Percentiles rank a stretch among this genome's conserved stretches.
These are phyloP conservation scores for Karstenula rhodostoma DNA, from an alignment of 2,329 filamentous ascomycete species.

Conservation along the genomic window DNA sequence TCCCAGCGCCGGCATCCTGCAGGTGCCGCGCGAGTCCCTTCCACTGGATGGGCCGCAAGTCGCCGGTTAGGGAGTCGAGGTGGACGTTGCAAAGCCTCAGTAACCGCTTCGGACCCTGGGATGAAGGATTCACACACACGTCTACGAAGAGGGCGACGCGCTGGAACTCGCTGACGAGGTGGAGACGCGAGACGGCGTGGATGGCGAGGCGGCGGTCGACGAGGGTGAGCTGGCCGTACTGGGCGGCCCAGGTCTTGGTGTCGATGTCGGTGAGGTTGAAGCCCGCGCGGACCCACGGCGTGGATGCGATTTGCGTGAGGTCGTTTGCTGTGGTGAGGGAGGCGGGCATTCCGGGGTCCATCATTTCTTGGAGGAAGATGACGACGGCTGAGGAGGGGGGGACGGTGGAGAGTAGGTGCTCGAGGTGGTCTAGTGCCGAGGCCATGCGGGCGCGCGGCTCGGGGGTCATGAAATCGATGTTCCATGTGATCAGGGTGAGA, in stretches of 20 bases:
- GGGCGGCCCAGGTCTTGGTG: constrained; percentile 53
- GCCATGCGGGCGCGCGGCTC: constrained; percentile 51
- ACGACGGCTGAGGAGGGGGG: constrained; percentile 41
- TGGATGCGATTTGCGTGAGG: constrained; percentile 19
- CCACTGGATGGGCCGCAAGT: constrained; percentile 58
- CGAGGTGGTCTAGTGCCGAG: constrained; percentile 50
- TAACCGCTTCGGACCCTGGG: background rate
- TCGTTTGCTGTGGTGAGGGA: constrained; percentile 36
- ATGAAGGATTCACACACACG: constrained; percentile 27
- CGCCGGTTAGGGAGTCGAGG: constrained; percentile 58
- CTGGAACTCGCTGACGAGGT: constrained; percentile 58
- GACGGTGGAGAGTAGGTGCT: constrained; percentile 30
- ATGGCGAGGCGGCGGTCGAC: constrained; percentile 57
- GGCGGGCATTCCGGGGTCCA: constrained; percentile 19
- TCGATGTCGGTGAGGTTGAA: constrained; percentile 60
- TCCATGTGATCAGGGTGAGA: constrained; percentile 50
- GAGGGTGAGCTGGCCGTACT: constrained; percentile 62
- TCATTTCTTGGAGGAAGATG: constrained; percentile 63
- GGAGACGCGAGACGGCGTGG: constrained; percentile 57
- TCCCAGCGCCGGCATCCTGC: constrained; percentile 37
- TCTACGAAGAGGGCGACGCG: constrained; percentile 64
- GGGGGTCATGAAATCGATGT: constrained; percentile 57
- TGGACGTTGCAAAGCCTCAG: constrained; percentile 61
- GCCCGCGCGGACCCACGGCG: constrained; percentile 56
- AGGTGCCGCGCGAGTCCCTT: constrained; percentile 54